These are phyloP conservation scores for Arthromyces matolae DNA, from an alignment of 768 basidiomycete genomes.

Conservation along the genomic window DNA sequence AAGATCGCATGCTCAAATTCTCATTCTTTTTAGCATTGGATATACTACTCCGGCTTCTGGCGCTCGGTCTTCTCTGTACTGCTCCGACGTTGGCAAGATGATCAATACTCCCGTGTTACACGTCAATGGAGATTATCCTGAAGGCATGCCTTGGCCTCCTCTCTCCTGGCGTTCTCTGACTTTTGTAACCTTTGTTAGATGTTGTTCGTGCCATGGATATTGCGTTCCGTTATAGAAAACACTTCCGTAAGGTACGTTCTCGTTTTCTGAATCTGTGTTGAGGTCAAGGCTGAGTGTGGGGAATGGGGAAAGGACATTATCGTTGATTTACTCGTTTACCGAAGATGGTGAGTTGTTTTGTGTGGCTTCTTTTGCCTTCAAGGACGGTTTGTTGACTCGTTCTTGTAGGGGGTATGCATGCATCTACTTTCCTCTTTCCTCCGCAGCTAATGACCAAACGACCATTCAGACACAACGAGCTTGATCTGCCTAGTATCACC, in stretches of 20 bases:
- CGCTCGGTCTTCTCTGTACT: slow-evolving; percentile 83
- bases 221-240: slow-evolving; percentile 83
- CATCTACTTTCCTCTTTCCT: background rate
- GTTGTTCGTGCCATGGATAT: slow-evolving; percentile 81
- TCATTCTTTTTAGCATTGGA: slow-evolving; percentile 69
- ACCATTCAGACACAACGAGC: slow-evolving; percentile 76
- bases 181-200: slow-evolving; percentile 38
- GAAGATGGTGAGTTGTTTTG: slow-evolving; percentile 57
- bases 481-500: slow-evolving; percentile 84
- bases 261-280: background rate
- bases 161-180: background rate
- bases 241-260: slow-evolving; percentile 69
- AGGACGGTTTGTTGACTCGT: background rate
- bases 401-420: slow-evolving; percentile 36
- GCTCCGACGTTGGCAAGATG: slow-evolving; percentile 87
- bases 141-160: slow-evolving; percentile 43
- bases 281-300: background rate
- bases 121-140: slow-evolving; percentile 88
- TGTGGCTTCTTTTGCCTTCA: background rate
- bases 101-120: slow-evolving; percentile 86
- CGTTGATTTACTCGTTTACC: slow-evolving; percentile 85
- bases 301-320: slow-evolving; percentile 60
- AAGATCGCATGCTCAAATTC: background rate
- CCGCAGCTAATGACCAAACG: background rate
- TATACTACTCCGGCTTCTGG: slow-evolving; percentile 87